Evolutionary conservation across 2,329 filamentous ascomycete species (phyloP).

Genomic region (Clonostachys solani): DNA sequence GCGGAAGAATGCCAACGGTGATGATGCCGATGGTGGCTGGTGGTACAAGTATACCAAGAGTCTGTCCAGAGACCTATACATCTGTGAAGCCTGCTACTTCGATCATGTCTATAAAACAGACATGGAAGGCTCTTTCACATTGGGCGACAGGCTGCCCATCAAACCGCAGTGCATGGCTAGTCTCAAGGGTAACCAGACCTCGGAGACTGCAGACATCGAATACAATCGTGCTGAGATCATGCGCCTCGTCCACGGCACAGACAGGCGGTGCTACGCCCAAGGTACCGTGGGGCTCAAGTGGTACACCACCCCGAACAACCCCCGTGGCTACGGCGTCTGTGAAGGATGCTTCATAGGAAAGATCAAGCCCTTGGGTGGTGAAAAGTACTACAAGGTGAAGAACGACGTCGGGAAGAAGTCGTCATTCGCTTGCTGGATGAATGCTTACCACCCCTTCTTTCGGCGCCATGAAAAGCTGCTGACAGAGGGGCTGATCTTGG

Average conservation of each 20-base stretch:
- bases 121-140: neutral
- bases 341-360: slow-evolving; percentile 2
- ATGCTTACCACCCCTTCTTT: slow-evolving; percentile 3
- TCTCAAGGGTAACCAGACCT: neutral
- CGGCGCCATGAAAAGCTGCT: slow-evolving; percentile 1
- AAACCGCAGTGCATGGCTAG: slow-evolving; percentile 2
- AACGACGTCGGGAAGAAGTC: slow-evolving; percentile 1
- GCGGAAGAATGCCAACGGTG: neutral
- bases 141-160: neutral
- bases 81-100: slow-evolving; percentile 2
- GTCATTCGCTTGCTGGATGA: slow-evolving; percentile 3
- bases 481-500: neutral
- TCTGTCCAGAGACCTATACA: neutral
- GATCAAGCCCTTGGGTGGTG: slow-evolving; percentile 1
- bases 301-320: slow-evolving; percentile 2
- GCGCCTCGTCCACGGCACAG: slow-evolving; percentile 2
- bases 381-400: neutral
- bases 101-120: slow-evolving; percentile 3
- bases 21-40: neutral
- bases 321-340: slow-evolving; percentile 1
- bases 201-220: slow-evolving; percentile 1
- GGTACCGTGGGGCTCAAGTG: slow-evolving; percentile 2
- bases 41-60: slow-evolving; percentile 2
- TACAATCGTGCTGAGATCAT: slow-evolving; percentile 1
- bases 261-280: slow-evolving; percentile 3